phyloP scores from a whole-genome alignment of 2,329 filamentous ascomycete genomes.

The Ceratocystis harringtonii region DNA sequence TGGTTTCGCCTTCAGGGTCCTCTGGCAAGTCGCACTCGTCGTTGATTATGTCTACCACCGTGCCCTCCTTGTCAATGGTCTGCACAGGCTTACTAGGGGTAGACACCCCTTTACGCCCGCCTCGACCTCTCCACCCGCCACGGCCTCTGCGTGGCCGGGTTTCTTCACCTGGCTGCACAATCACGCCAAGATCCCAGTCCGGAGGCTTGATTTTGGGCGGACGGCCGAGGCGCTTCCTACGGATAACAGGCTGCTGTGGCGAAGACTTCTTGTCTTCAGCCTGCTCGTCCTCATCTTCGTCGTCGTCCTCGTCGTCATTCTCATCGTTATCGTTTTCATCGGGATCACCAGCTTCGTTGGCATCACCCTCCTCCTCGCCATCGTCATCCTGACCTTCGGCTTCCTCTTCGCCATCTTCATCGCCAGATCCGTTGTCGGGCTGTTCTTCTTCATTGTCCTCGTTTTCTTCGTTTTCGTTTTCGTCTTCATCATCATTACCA shows the following conservation, averaged over 20 bases:
- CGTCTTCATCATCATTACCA: slow-evolving; percentile 14
- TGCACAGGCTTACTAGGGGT: slow-evolving; percentile 67
- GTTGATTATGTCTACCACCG: slow-evolving; percentile 73
- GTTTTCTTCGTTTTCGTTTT: slow-evolving; percentile 6
- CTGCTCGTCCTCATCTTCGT: slow-evolving; percentile 26
- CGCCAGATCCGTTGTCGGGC: not conserved
- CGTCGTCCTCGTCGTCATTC: slow-evolving; percentile 26
- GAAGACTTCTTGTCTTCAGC: slow-evolving; percentile 29
- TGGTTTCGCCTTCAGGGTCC: slow-evolving; percentile 76
- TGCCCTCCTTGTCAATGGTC: slow-evolving; percentile 85
- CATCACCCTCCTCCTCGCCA: slow-evolving; percentile 15
- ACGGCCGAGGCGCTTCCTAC: slow-evolving; percentile 66
- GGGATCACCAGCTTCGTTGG: slow-evolving; percentile 23
- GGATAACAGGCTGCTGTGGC: slow-evolving; percentile 43
- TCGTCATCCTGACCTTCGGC: slow-evolving; percentile 16
- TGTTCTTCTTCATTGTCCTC: slow-evolving; percentile 9
- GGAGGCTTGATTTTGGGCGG: slow-evolving; percentile 73
- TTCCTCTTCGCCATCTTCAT: slow-evolving; percentile 12
- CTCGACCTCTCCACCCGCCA: slow-evolving; percentile 55
- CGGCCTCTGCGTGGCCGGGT: slow-evolving; percentile 51
- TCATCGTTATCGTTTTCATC: slow-evolving; percentile 39
- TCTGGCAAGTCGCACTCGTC: slow-evolving; percentile 85
- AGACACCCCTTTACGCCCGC: slow-evolving; percentile 50
- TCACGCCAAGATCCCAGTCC: slow-evolving; percentile 56
- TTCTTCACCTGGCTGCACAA: slow-evolving; percentile 33